Evolutionary conservation across 352 stramenopile species (phyloP), one percentile per base, ranked within the genome.

Genomic region (Phytophthora pluvialis): DNA sequence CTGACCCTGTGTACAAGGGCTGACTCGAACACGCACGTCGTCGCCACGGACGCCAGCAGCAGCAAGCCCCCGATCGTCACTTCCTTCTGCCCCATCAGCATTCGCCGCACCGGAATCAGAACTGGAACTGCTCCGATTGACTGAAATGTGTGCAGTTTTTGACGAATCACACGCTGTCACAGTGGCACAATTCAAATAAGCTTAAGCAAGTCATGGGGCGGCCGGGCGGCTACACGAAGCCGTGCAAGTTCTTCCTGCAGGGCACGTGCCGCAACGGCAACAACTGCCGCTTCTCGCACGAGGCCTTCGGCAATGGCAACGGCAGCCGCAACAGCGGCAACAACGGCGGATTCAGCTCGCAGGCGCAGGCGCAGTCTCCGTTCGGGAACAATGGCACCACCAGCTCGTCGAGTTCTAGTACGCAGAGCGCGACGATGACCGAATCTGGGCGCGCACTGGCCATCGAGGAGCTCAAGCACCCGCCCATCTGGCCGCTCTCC

Each of bases 171-270:
- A 25, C 5, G 15, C 38, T 21, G 21, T 21, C 21, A 21, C 21
- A 21, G 5, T 12, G 18, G 25, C 28, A 6, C 9, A 11, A 8
- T 11, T 35, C 18, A 52, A n/a, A 52, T 13, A 18, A 13, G 15
- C 33, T 44, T 26, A 18, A 69, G 12, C 39, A 25, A 10, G 65
- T 1, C 10, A 74, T 74, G 66, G 60, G 60, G 12, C 51, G 66
- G 13, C 38, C 60, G 0, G 48, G 60, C 10, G 54, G 60, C 40
- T 67, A 61, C 39, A 13, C 29, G 58, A 64, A 70, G 69, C 79
- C 71, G 38, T 92, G 83, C 77, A 83, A 81, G 69, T 92, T 90
- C 70, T 92, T 88, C 68, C 52, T 72, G 26, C 79, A 89, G 64
- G 83, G 83, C 60, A 87, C 59, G 11, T 92, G 83, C 70, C 81